These are phyloP conservation scores for Phytomonas sp. DNA, from an alignment of 208 protist genomes.

Conservation along the genomic window DNA sequence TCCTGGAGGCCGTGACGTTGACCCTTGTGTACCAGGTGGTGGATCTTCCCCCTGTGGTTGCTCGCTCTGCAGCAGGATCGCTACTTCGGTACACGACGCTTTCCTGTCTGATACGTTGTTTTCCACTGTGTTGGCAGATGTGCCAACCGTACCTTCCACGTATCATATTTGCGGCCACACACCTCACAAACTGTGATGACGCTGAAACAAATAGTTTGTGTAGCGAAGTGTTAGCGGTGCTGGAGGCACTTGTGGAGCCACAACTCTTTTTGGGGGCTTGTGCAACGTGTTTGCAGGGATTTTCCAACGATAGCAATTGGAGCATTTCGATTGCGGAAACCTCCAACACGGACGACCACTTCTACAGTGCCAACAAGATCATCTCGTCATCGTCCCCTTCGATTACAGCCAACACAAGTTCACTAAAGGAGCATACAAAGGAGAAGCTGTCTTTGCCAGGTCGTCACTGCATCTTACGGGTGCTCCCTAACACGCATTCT, in stretches of 20 bases:
- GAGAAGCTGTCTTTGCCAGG: slow-evolving; percentile 13
- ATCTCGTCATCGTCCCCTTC: slow-evolving; percentile 4
- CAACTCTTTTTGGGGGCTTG: slow-evolving; percentile 72
- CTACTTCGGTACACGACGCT: slow-evolving; percentile 47
- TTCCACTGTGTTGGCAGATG: slow-evolving; percentile 65
- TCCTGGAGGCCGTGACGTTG: slow-evolving; percentile 41
- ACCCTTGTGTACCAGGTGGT: slow-evolving; percentile 43
- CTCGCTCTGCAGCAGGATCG: slow-evolving; percentile 21
- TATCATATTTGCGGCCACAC: slow-evolving; percentile 50
- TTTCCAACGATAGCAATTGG: slow-evolving; percentile 19
- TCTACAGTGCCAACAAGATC: background rate
- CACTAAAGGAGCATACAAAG: background rate
- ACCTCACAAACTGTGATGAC: slow-evolving; percentile 48
- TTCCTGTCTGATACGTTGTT: slow-evolving; percentile 51
- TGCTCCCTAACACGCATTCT: slow-evolving; percentile 64
- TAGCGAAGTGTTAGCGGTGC: slow-evolving; percentile 65
- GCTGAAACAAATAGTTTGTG: slow-evolving; percentile 63
- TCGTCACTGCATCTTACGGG: slow-evolving; percentile 21
- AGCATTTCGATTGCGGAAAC: background rate
- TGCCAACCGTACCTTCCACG: slow-evolving; percentile 68
- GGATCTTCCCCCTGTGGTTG: slow-evolving; percentile 35
- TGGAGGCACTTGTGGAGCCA: slow-evolving; percentile 82
- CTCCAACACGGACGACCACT: background rate
- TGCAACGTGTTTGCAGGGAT: slow-evolving; percentile 53
- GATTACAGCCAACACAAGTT: background rate